Base-by-base conservation (phyloP, 371 early-diverging fungal genomes). In the Rhizopus arrhizus region DNA sequence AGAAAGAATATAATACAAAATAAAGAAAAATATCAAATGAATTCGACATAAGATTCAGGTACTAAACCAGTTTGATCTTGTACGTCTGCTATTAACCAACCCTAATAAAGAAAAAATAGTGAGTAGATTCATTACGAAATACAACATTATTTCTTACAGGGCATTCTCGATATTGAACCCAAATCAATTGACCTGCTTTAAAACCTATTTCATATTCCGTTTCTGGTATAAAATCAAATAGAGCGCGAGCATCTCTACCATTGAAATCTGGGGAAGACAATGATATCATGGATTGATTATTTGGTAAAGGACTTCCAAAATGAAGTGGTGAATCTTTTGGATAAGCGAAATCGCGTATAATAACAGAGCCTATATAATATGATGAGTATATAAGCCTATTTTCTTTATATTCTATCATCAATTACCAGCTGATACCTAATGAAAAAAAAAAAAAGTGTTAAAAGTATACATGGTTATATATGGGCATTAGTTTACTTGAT, bases 201-300 rank as follows among this genome's bases (percentile, higher is more conserved):
- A 91, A 83, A 29, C 71, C 79, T 53, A 89, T 68, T 72, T 91
- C 91, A 33, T 73, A 82, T 13, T 84, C 78, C 43, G 85, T 85
- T 62, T 88, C 88, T 31, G 88, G 90, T 35, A 74, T 77, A 72
- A 91, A 91, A 61, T 90, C 89, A 62, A 89, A 91, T n/a, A 91
- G 63, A 13, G 87, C 91, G 52, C 80, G 75, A 35, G 78, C 88
- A 65, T 75, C 73, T 56, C 70, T 77, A 50, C 79, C 81, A 38
- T 63, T 74, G 58, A 65, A 75, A 41, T 78, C 81, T 10, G 75
- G 70, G 1, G 65, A 64, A 52, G 62, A 65, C 46, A 53, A 63
- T 29, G 68, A 75, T 36, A 57, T 58, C 52, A 45, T 55, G 0
- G 66, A 66, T 15, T 53, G 38, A 32, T 61, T 56, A 4, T 36